These are phyloP conservation scores for Leishmania arabica DNA, from an alignment of 208 protist genomes.

Conservation along the genomic window DNA sequence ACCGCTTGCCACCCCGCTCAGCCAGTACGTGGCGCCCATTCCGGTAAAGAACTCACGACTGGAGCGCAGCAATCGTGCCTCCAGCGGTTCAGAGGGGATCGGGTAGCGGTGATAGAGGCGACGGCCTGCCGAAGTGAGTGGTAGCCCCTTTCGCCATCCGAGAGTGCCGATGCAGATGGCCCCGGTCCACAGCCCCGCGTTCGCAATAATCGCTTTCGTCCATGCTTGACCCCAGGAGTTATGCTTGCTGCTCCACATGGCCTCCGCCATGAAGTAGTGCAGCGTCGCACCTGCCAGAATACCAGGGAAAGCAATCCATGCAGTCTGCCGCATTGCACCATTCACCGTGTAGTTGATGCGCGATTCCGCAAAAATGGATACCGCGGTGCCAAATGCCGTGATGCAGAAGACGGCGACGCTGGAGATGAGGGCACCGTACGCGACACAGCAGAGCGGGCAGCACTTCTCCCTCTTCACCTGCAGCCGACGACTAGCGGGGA, in stretches of 20 bases:
- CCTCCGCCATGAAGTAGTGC: slow-evolving; percentile 86
- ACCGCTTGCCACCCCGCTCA: slow-evolving; percentile 66
- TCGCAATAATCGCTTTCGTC: slow-evolving; percentile 80
- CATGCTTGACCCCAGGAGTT: slow-evolving; percentile 90
- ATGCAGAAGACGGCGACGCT: slow-evolving; percentile 53
- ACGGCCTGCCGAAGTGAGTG: slow-evolving; percentile 46
- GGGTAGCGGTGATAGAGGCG: slow-evolving; percentile 82
- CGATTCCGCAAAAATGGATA: slow-evolving; percentile 69
- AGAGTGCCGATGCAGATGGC: slow-evolving; percentile 62
- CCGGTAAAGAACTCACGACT: slow-evolving; percentile 68
- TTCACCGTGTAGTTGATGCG: slow-evolving; percentile 82
- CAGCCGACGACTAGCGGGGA: slow-evolving; percentile 31
- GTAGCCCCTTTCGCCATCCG: slow-evolving; percentile 70
- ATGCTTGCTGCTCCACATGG: slow-evolving; percentile 78
- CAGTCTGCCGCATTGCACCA: slow-evolving; percentile 71
- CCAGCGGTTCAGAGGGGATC: slow-evolving; percentile 72
- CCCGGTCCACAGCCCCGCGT: slow-evolving; percentile 54
- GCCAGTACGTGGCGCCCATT: slow-evolving; percentile 89
- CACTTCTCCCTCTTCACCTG: slow-evolving; percentile 40
- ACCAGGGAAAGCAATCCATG: slow-evolving; percentile 73
- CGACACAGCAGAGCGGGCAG: slow-evolving; percentile 79
- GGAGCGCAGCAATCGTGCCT: slow-evolving; percentile 65
- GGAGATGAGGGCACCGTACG: slow-evolving; percentile 67
- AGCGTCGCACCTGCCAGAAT: slow-evolving; percentile 66
- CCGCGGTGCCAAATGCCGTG: slow-evolving; percentile 38